Conservation (phyloP, 2,329 filamentous ascomycete genomes). For the Nigrospora osmanthi region DNA sequence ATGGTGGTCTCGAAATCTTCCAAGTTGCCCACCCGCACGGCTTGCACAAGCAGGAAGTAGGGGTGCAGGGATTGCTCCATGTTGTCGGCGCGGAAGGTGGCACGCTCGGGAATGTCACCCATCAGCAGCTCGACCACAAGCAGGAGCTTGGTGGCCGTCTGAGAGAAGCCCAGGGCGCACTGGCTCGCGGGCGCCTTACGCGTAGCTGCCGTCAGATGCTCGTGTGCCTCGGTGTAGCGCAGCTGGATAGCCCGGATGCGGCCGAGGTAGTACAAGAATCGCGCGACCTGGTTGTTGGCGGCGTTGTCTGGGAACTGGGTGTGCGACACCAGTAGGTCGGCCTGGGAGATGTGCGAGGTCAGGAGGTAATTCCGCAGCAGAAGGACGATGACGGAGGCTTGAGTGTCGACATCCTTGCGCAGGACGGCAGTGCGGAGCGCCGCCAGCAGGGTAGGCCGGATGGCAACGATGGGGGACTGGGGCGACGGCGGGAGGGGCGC, state of each 20-base stretch:
- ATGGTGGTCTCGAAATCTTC: slow-evolving; percentile 89
- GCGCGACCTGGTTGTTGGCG: slow-evolving; percentile 95
- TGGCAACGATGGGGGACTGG: slow-evolving; percentile 76
- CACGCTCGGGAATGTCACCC: slow-evolving; percentile 95
- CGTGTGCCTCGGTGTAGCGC: slow-evolving; percentile 93
- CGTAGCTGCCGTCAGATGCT: slow-evolving; percentile 86
- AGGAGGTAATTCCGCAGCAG: slow-evolving; percentile 92
- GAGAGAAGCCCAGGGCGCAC: slow-evolving; percentile 88
- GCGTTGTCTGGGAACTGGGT: slow-evolving; percentile 91
- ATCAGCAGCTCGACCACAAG: slow-evolving; percentile 94
- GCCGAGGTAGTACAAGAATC: slow-evolving; percentile 95
- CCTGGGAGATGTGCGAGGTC: slow-evolving; percentile 94
- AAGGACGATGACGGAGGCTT: slow-evolving; percentile 90
- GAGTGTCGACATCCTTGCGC: slow-evolving; percentile 94
- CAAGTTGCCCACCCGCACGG: slow-evolving; percentile 91
- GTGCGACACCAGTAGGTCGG: slow-evolving; percentile 90
- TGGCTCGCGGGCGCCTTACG: slow-evolving; percentile 88
- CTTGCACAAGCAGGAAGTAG: slow-evolving; percentile 89
- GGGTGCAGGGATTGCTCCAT: slow-evolving; percentile 84
- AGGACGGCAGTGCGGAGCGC: slow-evolving; percentile 92
- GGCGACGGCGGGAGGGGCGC: slow-evolving; percentile 82
- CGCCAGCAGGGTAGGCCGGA: slow-evolving; percentile 77
- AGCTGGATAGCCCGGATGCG: slow-evolving; percentile 95
- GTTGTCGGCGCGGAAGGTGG: slow-evolving; percentile 82
- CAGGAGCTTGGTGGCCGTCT: slow-evolving; percentile 92